phyloP scores from a whole-genome alignment of 176 grass and related monocot genomes.

The Bonia amplexicaulis region DNA sequence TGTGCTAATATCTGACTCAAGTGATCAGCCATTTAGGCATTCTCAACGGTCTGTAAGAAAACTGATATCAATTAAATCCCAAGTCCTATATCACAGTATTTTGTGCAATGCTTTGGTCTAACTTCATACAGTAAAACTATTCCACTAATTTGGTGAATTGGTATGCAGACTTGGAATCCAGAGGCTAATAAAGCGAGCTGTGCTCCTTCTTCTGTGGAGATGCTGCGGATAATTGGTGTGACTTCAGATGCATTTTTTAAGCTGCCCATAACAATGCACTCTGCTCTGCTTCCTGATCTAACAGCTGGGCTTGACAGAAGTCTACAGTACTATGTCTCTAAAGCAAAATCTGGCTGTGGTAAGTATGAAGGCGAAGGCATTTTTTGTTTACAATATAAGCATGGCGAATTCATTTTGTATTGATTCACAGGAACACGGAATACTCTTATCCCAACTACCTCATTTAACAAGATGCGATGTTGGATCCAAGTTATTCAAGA shows the following conservation, averaged over 20 bases:
- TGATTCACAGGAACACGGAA: constrained; percentile 53
- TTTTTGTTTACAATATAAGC: background rate
- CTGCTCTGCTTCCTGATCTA: constrained; percentile 64
- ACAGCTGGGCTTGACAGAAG: constrained; percentile 56
- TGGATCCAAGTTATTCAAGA: constrained; percentile 87
- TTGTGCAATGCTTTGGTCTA: constrained; percentile 42
- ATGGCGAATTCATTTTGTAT: constrained; percentile 6
- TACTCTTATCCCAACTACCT: constrained; percentile 60
- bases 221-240: constrained; percentile 59
- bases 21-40: constrained; percentile 5
- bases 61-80: constrained; percentile 11
- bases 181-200: constrained; percentile 50
- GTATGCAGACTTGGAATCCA: constrained; percentile 63
- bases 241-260: constrained; percentile 64
- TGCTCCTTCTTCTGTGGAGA: constrained; percentile 64
- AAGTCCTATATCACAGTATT: constrained; percentile 29
- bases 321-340: constrained; percentile 60
- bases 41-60: constrained; percentile 4
- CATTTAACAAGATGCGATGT: constrained; percentile 81
- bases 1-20: background rate
- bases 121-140: background rate
- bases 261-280: constrained; percentile 63
- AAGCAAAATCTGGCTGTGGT: constrained; percentile 70
- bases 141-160: constrained; percentile 15
- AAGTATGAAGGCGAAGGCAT: constrained; percentile 29